phyloP scores from a whole-genome alignment of 2,329 filamentous ascomycete genomes.

The Fusarium nelsonii region DNA sequence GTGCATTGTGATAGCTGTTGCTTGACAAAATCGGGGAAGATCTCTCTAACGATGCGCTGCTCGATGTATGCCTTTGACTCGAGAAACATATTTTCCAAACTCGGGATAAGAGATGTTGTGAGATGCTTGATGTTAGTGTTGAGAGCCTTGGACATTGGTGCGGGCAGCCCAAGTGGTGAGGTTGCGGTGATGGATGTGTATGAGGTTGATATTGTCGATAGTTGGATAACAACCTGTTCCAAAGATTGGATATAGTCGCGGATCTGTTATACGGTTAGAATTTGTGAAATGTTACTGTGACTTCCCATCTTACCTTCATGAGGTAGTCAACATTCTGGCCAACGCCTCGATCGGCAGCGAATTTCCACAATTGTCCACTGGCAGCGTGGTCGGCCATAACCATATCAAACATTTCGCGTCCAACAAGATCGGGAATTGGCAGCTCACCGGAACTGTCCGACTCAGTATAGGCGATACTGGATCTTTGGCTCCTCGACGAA shows the following conservation, averaged over 20 bases:
- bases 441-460: constrained; percentile 45
- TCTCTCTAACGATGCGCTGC: constrained; percentile 57
- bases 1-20: constrained; percentile 63
- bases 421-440: constrained; percentile 61
- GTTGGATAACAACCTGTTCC: constrained; percentile 58
- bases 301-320: constrained; percentile 56
- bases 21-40: constrained; percentile 66
- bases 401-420: constrained; percentile 62
- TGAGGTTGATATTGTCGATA: constrained; percentile 57
- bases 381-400: constrained; percentile 63
- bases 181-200: constrained; percentile 59
- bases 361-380: constrained; percentile 61
- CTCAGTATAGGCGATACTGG: constrained; percentile 46
- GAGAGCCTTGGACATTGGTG: constrained; percentile 56
- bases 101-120: constrained; percentile 59
- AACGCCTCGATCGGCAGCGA: constrained; percentile 61
- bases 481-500: constrained; percentile 43
- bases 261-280: constrained; percentile 44
- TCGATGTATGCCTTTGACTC: constrained; percentile 60
- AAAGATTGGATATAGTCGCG: constrained; percentile 61
- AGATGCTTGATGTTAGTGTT: constrained; percentile 62
- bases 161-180: constrained; percentile 58
- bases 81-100: constrained; percentile 59
- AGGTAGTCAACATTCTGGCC: constrained; percentile 66
- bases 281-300: too few relatives aligned